phyloP scores from a whole-genome alignment of 352 stramenopile species.

The Phytophthora tubulina region DNA sequence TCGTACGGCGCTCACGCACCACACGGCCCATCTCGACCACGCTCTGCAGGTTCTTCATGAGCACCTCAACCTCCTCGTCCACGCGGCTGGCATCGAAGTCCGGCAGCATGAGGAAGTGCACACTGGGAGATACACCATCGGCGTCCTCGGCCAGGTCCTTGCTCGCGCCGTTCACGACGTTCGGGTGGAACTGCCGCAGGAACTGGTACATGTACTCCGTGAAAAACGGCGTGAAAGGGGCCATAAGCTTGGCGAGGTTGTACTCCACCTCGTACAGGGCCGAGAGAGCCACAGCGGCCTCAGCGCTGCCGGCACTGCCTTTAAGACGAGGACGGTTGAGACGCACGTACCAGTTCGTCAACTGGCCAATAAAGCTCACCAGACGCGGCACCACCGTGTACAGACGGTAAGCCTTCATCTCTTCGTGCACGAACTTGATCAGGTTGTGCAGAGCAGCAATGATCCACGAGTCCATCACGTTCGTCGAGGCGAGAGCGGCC shows the following conservation, averaged over 20 bases:
- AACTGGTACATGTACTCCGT: constrained; percentile 99
- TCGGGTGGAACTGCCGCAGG: constrained; percentile 96
- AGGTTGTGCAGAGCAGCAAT: constrained; percentile 97
- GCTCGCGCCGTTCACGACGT: constrained; percentile 67
- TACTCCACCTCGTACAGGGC: constrained; percentile 99
- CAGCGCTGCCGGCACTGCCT: constrained; percentile 91
- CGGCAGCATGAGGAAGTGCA: constrained; percentile 97
- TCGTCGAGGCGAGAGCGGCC: constrained; percentile 91
- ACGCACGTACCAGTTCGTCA: constrained; percentile 99
- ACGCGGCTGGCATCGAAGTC: constrained; percentile 93
- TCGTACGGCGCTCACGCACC: constrained; percentile 96
- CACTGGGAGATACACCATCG: constrained; percentile 93
- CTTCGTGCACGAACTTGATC: constrained; percentile 97
- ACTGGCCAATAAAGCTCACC: constrained; percentile 97
- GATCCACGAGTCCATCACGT: constrained; percentile 99
- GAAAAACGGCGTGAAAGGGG: constrained; percentile 99
- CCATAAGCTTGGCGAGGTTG: constrained; percentile 96
- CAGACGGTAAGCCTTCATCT: constrained; percentile 99
- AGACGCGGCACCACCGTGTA: constrained; percentile 99
- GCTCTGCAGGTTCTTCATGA: constrained; percentile 96
- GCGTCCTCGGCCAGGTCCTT: constrained; percentile 91
- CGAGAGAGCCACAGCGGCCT: constrained; percentile 87
- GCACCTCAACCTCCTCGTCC: constrained; percentile 93
- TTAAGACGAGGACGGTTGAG: constrained; percentile 99
- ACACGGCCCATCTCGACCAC: constrained; percentile 98